phyloP scores from a whole-genome alignment of 2,329 filamentous ascomycete genomes.

The Stagonosporopsis tanaceti region DNA sequence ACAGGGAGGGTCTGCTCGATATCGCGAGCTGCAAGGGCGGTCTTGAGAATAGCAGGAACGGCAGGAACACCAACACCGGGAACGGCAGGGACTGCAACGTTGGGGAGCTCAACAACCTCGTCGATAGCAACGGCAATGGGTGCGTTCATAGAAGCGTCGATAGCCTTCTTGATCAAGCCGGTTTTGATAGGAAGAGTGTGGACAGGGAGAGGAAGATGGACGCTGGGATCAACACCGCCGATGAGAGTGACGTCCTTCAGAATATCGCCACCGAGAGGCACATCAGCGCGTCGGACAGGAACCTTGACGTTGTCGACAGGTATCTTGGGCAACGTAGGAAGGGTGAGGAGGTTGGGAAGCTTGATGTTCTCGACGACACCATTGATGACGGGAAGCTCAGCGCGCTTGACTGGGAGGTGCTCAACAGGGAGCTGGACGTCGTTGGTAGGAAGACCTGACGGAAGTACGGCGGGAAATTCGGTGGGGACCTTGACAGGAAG shows the following conservation, averaged over 20 bases:
- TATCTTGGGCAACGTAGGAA: background rate
- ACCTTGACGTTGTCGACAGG: background rate
- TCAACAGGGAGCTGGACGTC: background rate
- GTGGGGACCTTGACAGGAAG: background rate
- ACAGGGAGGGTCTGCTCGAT: slow-evolving; percentile 12
- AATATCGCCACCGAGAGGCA: background rate
- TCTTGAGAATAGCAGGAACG: background rate
- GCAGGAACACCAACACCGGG: background rate
- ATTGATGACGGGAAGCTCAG: slow-evolving; percentile 6
- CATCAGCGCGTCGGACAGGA: background rate
- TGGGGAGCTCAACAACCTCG: background rate
- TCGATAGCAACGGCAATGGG: background rate
- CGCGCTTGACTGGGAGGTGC: background rate
- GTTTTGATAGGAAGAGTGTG: background rate
- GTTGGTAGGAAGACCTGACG: background rate
- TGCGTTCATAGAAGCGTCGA: background rate
- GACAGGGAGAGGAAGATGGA: background rate
- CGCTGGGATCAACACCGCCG: background rate
- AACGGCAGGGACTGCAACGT: background rate
- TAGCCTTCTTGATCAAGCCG: background rate
- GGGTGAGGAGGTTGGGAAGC: background rate
- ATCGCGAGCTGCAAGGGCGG: slow-evolving; percentile 1
- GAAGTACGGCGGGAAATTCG: background rate
- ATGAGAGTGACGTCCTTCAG: background rate
- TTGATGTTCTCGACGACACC: background rate